A percentile compares a stretch with the other conserved stretches of the same genome.
Evolutionary conservation across 768 basidiomycete species (phyloP).

Genomic region (Trichaptum fuscoviolaceum): DNA sequence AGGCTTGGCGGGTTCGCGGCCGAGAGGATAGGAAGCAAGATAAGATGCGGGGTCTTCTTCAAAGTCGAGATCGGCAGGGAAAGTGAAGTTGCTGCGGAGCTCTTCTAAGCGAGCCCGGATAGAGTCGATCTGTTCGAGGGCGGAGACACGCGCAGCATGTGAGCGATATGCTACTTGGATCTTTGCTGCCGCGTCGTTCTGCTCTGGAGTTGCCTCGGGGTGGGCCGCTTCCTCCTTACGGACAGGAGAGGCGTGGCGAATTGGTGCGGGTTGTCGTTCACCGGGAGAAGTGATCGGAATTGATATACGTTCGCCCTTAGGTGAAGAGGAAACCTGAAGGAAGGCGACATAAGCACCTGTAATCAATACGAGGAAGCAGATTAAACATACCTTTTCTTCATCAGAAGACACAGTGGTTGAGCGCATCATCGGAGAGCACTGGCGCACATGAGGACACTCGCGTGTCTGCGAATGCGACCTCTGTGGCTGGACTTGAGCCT

Average conservation of each 20-base stretch:
- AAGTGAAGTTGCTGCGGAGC: slow-evolving; percentile 37
- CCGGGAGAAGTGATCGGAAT: background rate
- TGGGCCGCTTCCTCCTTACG: background rate
- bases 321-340: background rate
- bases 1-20: slow-evolving; percentile 10
- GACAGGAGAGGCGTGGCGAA: background rate
- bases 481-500: background rate
- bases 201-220: background rate
- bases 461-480: background rate
- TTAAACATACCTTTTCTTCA: background rate
- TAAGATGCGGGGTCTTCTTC: slow-evolving; percentile 8
- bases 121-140: slow-evolving; percentile 35
- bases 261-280: background rate
- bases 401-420: background rate
- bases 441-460: background rate
- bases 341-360: background rate
- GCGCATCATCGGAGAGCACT: background rate
- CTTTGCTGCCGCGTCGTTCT: slow-evolving; percentile 11
- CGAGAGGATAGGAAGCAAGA: slow-evolving; percentile 16
- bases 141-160: slow-evolving; percentile 23
- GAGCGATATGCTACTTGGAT: slow-evolving; percentile 46
- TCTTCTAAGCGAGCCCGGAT: slow-evolving; percentile 40
- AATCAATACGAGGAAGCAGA: background rate
- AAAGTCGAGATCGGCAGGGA: slow-evolving; percentile 46
- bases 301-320: background rate